Base-by-base conservation (phyloP, 192 early-diverging fungal genomes). In the Oehlia diaphana region DNA sequence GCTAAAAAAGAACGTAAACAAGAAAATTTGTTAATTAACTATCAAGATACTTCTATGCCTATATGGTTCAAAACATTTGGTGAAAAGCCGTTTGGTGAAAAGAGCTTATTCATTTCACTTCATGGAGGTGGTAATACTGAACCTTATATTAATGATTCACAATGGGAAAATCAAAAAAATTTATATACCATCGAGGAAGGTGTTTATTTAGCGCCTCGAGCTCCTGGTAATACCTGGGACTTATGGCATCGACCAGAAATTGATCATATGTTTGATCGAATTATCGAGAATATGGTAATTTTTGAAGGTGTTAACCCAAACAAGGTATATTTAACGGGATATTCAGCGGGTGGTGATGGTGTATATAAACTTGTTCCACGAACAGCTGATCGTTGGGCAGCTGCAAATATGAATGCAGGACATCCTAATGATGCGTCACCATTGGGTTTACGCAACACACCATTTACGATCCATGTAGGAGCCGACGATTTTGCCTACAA, bases 201-300 rank as follows among this genome's bases (percentile, higher is more conserved):
- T 64, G 63, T 64, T 23, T 64, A 64, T 23, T 4, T 64, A 64
- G 63, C 9, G 0, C 63, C 63, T n/a, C 63, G 63, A 64, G 63
- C 63, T 28, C 63, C 63, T 28, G 63, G 63, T 1, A 64, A 64
- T 23, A 64, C 63, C 28, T 64, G 63, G 63, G 63, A 64, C 63
- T 64, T 64, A 9, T 64, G 63, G 44, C n/a, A 64, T 64, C 23
- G 63, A 64, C 63, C 63, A 64, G 63, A 64, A 64, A 64, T 64
- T 64, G 63, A 64, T 64, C 63, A 64, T 9, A 64, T 64, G 63
- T 64, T 64, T 64, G 63, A 64, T 16, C 63, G 63, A 64, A 64
- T 64, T 64, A 64, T 64, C 9, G 63, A 64, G n/a, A 64, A 64
- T 3, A 64, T 64, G 63, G 1, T 64, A 8, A 64, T 64, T 23